phyloP scores from a whole-genome alignment of 1,284 basidiomycete species.

The Cryptococcus neoformans region DNA sequence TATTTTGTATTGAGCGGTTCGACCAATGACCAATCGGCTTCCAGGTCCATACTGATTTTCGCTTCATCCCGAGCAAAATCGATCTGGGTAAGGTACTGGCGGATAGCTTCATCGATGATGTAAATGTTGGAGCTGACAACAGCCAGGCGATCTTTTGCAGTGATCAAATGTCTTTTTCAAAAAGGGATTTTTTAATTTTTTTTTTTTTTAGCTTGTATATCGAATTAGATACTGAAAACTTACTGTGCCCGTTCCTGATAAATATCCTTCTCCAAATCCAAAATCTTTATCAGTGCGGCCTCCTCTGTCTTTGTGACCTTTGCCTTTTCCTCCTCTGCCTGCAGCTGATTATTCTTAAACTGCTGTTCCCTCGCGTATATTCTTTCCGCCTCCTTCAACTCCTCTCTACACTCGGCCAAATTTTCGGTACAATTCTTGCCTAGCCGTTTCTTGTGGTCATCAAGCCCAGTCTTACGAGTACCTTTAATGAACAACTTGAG shows the following conservation, averaged over 20 bases:
- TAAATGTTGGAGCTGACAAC: conserved; percentile 11
- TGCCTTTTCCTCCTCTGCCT: conserved; percentile 7
- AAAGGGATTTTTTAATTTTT: neutral
- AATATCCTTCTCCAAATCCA: conserved; percentile 22
- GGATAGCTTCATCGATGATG: conserved; percentile 22
- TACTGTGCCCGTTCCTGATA: conserved; percentile 25
- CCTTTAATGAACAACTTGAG: conserved; percentile 33
- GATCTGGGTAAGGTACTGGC: conserved; percentile 30
- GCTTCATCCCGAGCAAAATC: conserved; percentile 27
- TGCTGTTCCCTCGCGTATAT: conserved; percentile 20
- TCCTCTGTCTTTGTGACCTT: conserved; percentile 16
- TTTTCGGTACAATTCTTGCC: neutral
- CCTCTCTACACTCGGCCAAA: neutral
- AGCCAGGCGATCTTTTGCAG: conserved; percentile 15
- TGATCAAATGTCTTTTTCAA: conserved; percentile 3
- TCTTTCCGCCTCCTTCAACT: conserved; percentile 15
- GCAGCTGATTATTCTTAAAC: conserved; percentile 20
- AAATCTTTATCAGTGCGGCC: conserved; percentile 16
- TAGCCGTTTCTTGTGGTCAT: conserved; percentile 1
- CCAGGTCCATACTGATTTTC: conserved; percentile 26
- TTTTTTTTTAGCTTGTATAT: neutral
- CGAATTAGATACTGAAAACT: conserved; percentile 9
- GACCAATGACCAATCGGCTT: conserved; percentile 21
- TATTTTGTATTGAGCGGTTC: conserved; percentile 15
- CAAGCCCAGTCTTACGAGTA: conserved; percentile 3